Conservation (phyloP, 2,329 filamentous ascomycete genomes). For the Botryosphaeria agaves region DNA sequence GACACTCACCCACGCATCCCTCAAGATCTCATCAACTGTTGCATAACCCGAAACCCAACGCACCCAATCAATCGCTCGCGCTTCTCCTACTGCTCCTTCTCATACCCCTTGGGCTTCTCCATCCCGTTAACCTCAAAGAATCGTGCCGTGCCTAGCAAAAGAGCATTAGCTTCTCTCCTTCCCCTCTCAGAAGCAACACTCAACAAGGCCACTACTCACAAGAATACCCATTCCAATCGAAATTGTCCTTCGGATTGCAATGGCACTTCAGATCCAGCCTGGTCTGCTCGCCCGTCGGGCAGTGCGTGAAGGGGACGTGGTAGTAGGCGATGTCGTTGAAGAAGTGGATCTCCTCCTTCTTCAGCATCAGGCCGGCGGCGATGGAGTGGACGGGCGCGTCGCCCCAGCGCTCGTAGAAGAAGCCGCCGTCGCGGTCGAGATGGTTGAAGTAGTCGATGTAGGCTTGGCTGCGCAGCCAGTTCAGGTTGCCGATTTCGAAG, state of each 20-base stretch:
- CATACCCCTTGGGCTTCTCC: constrained; percentile 71
- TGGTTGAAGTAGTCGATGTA: constrained; percentile 85
- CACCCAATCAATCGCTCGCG: too few relatives aligned
- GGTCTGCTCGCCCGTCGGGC: constrained; percentile 75
- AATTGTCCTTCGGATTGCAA: constrained; percentile 92
- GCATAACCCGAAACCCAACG: too few relatives aligned
- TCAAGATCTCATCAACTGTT: too few relatives aligned
- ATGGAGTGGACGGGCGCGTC: constrained; percentile 98
- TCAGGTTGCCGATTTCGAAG: constrained; percentile 87
- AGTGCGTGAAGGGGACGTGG: constrained; percentile 95
- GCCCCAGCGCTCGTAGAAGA: constrained; percentile 98
- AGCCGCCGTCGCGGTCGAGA: constrained; percentile 80
- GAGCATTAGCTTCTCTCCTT: constrained; percentile 8
- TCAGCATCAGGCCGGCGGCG: constrained; percentile 68
- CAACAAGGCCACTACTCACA: constrained; percentile 41
- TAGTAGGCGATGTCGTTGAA: constrained; percentile 99
- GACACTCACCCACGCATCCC: too few relatives aligned
- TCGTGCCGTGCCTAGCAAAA: constrained; percentile 53
- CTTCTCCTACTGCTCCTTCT: constrained; percentile 22
- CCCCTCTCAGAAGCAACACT: not conserved
- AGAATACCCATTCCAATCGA: constrained; percentile 98
- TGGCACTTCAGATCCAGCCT: constrained; percentile 76
- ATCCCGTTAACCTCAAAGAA: constrained; percentile 73
- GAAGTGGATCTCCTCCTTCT: constrained; percentile 92
- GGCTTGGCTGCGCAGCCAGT: constrained; percentile 79